A percentile compares a stretch with the other conserved stretches of the same genome.
phyloP scores from a whole-genome alignment of 108 stramenopile species.

The Nannochloropsis gaditana region DNA sequence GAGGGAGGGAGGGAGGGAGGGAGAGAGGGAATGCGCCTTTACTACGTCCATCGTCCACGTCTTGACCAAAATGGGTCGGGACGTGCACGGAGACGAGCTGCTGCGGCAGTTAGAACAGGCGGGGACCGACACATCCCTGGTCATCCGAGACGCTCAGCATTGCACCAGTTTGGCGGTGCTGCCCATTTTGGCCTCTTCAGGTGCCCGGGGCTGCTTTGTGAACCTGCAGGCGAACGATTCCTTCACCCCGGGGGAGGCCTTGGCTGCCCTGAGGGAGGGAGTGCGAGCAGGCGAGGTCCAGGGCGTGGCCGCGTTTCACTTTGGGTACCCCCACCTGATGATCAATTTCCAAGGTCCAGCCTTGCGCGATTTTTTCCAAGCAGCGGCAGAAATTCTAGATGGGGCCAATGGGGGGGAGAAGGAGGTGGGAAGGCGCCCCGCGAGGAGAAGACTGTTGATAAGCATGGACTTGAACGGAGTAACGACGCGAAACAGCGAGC shows the following conservation, averaged over 20 bases:
- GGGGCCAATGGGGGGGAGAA: neutral
- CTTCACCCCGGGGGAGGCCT: constrained; percentile 26
- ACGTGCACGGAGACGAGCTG: constrained; percentile 43
- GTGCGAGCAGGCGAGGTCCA: constrained; percentile 15
- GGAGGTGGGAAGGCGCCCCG: neutral
- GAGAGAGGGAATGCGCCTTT: neutral
- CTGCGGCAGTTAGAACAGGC: constrained; percentile 38
- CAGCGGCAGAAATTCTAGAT: neutral
- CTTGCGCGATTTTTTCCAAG: neutral
- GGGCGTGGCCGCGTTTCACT: constrained; percentile 39
- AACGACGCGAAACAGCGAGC: constrained; percentile 25
- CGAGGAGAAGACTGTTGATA: neutral
- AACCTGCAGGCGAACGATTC: constrained; percentile 46
- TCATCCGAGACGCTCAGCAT: constrained; percentile 31
- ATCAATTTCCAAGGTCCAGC: neutral
- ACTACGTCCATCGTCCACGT: neutral
- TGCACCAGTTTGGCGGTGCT: constrained; percentile 46
- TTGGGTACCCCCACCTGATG: constrained; percentile 48
- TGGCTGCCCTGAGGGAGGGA: neutral
- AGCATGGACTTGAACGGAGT: constrained; percentile 46
- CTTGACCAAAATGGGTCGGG: constrained; percentile 32
- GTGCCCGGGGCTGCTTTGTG: constrained; percentile 47
- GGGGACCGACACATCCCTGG: constrained; percentile 39
- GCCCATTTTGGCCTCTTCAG: constrained; percentile 36
- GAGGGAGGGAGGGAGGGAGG: constrained; percentile 34